phyloP scores from a whole-genome alignment of 208 protist species.

The Willaertia magna region DNA sequence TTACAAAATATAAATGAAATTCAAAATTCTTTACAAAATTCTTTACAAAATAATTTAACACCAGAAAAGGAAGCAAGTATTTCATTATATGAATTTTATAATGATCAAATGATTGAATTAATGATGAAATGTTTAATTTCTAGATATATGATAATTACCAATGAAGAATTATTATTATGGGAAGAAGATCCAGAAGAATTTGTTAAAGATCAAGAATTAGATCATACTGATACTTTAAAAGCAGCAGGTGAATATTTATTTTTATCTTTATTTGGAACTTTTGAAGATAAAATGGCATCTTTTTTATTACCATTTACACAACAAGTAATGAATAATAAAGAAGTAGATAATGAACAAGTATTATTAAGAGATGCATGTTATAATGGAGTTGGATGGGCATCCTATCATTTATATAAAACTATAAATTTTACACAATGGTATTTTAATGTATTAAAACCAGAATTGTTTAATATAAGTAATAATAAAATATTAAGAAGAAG shows the following conservation, averaged over 20 bases:
- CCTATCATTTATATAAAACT: neutral
- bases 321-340: too few species aligned
- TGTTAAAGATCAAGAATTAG: slow-evolving; percentile 7
- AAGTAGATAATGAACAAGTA: neutral
- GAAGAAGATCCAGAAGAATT: slow-evolving; percentile 1
- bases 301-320: neutral
- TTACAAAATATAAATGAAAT: too few species aligned
- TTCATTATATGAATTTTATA: neutral
- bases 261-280: neutral
- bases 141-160: neutral
- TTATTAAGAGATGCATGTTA: neutral
- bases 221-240: neutral
- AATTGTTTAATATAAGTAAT: neutral
- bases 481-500: neutral
- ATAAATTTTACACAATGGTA: neutral
- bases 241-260: neutral
- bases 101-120: neutral
- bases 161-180: neutral
- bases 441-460: neutral
- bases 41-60: neutral
- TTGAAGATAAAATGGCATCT: neutral
- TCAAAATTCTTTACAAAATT: too few species aligned
- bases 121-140: neutral
- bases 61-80: neutral
- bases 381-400: neutral